phyloP scores from a whole-genome alignment of 108 stramenopile genomes.

The Nannochloropsis granulata region DNA sequence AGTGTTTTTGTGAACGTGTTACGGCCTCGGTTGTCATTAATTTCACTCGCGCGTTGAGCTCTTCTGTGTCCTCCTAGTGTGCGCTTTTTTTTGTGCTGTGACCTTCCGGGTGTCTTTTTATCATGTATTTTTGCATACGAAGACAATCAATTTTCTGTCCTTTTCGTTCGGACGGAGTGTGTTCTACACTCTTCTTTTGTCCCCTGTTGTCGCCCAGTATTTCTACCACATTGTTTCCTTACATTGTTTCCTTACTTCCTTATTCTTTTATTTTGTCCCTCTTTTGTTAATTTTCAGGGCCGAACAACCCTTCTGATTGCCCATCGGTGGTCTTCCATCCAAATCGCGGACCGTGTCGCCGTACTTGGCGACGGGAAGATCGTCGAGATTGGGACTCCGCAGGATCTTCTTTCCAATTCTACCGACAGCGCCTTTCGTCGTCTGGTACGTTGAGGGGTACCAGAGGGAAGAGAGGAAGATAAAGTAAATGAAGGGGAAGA shows the following conservation, averaged over 20 bases:
- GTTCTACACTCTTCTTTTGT: not conserved
- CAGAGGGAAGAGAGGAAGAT: too few relatives aligned
- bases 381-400: slow-evolving; percentile 59
- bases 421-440: not conserved
- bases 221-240: not conserved
- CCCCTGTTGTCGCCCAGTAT: not conserved
- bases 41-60: too few relatives aligned
- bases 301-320: slow-evolving; percentile 38
- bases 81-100: not conserved
- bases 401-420: slow-evolving; percentile 43
- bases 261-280: not conserved
- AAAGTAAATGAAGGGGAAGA: too few relatives aligned
- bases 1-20: not conserved
- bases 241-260: not conserved
- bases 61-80: too few relatives aligned
- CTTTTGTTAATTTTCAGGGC: not conserved
- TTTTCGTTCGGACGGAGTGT: not conserved
- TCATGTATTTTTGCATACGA: not conserved
- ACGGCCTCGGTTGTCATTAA: too few relatives aligned
- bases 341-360: slow-evolving; percentile 61
- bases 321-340: slow-evolving; percentile 54
- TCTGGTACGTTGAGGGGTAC: not conserved
- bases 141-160: not conserved
- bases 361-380: slow-evolving; percentile 62
- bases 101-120: not conserved